Evolutionary conservation across 164 flowering plant genomes (phyloP), one percentile per base, ranked within the genome.

Genomic region (Tetracentron sinense): DNA sequence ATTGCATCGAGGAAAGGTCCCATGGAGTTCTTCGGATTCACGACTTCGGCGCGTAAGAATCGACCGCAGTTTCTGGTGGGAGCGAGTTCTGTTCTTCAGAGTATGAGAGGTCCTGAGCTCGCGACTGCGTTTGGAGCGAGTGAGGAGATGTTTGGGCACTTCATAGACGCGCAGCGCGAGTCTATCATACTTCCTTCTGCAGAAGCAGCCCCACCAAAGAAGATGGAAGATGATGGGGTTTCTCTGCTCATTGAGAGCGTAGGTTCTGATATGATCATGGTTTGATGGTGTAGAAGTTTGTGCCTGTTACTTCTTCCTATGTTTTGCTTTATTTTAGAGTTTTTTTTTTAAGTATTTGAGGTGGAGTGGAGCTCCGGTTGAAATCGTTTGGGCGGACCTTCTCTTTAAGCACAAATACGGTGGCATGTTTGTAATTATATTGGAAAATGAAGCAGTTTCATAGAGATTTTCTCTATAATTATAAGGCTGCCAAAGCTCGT

Each of bases 21-120:
- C 0, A 54, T 94, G 58, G 93, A 85, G 85, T 89, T 94, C 86
- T 87, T 94, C 33, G 97, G 98, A 8, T 94, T 94, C 88, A 89
- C 96, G 5, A 89, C 98, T 0, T 85, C 97, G 5, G 77, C 97
- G 7, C 63, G 76, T 12, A 71, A 60, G 68, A 94, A 89, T 78
- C 8, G 79, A 56, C 97, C 98, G 0, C 97, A 86, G 81, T 90
- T 94, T 80, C 60, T 94, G 47, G 88, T 68, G 10, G 98, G 98
- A 0, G 75, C 77, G 0, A 77, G 58, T 71, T 94, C 98, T 0
- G 22, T 94, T 6, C 60, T 94, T 15, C 70, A 63, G 19, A 63
- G 69, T 6, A 65, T 91, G 79, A 63, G 59, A 3, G 82, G 88
- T 0, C 78, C 81, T 0, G 97, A 87, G 77, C 49, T 94, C 7